Conservation (phyloP, 2,329 filamentous ascomycete genomes). For the Penicillium sp. region DNA sequence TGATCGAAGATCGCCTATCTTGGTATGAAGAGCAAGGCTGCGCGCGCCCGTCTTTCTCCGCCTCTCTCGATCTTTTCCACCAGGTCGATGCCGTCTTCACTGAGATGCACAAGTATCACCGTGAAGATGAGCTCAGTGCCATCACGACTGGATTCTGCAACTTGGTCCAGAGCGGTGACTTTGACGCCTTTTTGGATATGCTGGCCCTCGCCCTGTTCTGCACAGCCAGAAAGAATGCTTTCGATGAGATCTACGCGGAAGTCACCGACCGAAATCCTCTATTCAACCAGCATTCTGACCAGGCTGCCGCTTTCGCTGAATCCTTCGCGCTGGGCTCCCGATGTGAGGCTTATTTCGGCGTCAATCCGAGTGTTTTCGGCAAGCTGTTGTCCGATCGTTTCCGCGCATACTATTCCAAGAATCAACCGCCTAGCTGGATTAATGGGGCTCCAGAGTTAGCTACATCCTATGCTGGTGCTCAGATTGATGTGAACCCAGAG, state of each 20-base stretch:
- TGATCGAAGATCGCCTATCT: conserved; percentile 36
- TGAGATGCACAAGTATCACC: conserved; percentile 23
- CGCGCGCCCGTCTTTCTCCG: conserved; percentile 27
- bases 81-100: conserved; percentile 30
- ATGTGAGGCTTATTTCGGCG: conserved; percentile 58
- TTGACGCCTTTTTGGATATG: conserved; percentile 50
- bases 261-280: conserved; percentile 57
- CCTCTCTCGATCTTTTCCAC: conserved; percentile 35
- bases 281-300: conserved; percentile 56
- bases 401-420: conserved; percentile 40
- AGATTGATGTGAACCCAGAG: conserved; percentile 49
- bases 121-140: conserved; percentile 30
- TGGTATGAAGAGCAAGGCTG: conserved; percentile 41
- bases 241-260: conserved; percentile 59
- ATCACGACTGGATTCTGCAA: conserved; percentile 36
- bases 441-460: conserved; percentile 47
- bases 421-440: conserved; percentile 47
- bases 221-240: conserved; percentile 49
- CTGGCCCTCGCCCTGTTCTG: conserved; percentile 54
- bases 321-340: conserved; percentile 58
- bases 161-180: conserved; percentile 24
- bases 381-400: conserved; percentile 39
- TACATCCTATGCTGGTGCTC: conserved; percentile 48
- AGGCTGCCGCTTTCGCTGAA: conserved; percentile 59
- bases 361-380: conserved; percentile 46